Evolutionary conservation across 2,329 filamentous ascomycete species (phyloP).

Genomic region (Neophaeococcomyces mojaviensis): DNA sequence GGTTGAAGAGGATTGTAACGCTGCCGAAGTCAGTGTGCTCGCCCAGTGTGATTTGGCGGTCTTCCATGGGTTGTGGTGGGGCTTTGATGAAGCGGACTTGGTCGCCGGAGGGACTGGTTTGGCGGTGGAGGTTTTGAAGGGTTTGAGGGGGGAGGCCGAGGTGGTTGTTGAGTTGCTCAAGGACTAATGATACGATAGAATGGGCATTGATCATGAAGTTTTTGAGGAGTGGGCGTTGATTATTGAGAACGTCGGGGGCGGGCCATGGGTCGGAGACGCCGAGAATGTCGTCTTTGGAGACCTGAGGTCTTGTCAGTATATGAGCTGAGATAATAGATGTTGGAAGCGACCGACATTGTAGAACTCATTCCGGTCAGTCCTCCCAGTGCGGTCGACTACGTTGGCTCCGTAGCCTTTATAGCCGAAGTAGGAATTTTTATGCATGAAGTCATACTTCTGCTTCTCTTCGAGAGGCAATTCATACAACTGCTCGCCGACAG

Average conservation of each 20-base stretch:
- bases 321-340: constrained; percentile 5
- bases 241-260: constrained; percentile 34
- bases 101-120: constrained; percentile 39
- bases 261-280: constrained; percentile 32
- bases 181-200: constrained; percentile 37
- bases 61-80: constrained; percentile 39
- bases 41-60: constrained; percentile 38
- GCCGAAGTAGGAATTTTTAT: constrained; percentile 46
- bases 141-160: constrained; percentile 37
- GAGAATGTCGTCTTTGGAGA: constrained; percentile 48
- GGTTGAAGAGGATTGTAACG: constrained; percentile 51
- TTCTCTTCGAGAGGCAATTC: constrained; percentile 45
- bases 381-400: constrained; percentile 42
- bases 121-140: constrained; percentile 40
- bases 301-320: constrained; percentile 23
- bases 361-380: constrained; percentile 46
- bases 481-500: constrained; percentile 41
- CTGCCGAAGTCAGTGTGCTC: constrained; percentile 53
- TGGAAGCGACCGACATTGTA: constrained; percentile 40
- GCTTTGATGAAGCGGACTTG: constrained; percentile 48
- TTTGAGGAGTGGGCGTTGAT: constrained; percentile 31
- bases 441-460: constrained; percentile 46
- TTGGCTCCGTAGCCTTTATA: constrained; percentile 44
- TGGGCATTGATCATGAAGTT: constrained; percentile 42
- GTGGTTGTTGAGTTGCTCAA: constrained; percentile 38